Conservation (phyloP, 2,329 filamentous ascomycete genomes). For the Lasiodiplodia theobromae region DNA sequence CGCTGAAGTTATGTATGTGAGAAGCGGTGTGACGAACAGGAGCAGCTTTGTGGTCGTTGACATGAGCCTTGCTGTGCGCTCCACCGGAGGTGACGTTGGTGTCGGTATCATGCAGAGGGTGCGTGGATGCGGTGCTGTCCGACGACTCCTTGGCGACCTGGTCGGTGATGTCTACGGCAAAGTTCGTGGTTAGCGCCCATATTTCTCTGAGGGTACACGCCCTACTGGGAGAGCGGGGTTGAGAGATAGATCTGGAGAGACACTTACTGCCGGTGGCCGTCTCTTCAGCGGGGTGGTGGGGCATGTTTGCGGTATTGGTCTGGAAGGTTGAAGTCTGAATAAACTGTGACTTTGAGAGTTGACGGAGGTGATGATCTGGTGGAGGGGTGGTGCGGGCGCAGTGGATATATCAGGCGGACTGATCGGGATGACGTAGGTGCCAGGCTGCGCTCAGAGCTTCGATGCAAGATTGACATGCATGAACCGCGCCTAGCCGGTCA, state of each 20-base stretch:
- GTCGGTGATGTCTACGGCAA: conserved; percentile 51
- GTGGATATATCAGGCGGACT: conserved; percentile 22
- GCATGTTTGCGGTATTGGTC: conserved; percentile 45
- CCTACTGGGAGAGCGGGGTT: background rate
- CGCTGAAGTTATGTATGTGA: background rate
- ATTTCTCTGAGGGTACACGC: background rate
- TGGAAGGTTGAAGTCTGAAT: background rate
- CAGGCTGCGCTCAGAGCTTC: background rate
- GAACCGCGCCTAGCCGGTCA: conserved; percentile 6
- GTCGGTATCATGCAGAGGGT: conserved; percentile 45
- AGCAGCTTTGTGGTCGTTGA: conserved; percentile 50
- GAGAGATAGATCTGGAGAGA: background rate
- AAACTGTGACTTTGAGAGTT: background rate
- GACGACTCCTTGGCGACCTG: conserved; percentile 55
- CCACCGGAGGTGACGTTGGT: conserved; percentile 44
- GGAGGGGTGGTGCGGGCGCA: background rate
- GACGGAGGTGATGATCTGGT: background rate
- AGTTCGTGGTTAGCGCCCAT: background rate
- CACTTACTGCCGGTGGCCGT: conserved; percentile 48
- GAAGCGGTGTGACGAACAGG: conserved; percentile 41
- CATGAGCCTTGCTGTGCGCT: conserved; percentile 38
- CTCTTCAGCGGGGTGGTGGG: conserved; percentile 52
- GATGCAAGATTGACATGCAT: conserved; percentile 23
- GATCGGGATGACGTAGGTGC: conserved; percentile 16
- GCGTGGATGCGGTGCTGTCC: conserved; percentile 47